phyloP scores from a whole-genome alignment of 2,329 filamentous ascomycete genomes.

The Alternaria brassicae region DNA sequence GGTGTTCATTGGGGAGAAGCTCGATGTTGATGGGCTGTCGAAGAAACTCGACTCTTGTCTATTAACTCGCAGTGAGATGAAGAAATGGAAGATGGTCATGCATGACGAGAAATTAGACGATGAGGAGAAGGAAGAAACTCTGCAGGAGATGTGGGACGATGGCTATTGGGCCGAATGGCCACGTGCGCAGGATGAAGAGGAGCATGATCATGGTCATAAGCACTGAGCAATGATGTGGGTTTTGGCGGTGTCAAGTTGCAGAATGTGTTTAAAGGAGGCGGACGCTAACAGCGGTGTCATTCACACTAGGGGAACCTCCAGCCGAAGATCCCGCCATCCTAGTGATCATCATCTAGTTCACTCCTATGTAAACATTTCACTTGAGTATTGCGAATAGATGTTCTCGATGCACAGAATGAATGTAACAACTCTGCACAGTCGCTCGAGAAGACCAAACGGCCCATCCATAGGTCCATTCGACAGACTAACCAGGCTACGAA shows the following conservation, averaged over 20 bases:
- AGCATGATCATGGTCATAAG: slow-evolving; percentile 27
- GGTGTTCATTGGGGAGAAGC: slow-evolving; percentile 74
- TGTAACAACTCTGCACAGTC: background rate
- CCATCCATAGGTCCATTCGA: background rate
- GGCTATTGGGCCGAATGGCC: slow-evolving; percentile 63
- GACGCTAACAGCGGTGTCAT: slow-evolving; percentile 3
- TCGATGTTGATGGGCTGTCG: slow-evolving; percentile 62
- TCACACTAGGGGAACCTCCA: background rate
- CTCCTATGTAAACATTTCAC: background rate
- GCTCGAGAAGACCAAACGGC: background rate
- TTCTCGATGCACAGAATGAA: background rate
- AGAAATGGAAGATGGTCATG: slow-evolving; percentile 52
- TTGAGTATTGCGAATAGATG: background rate
- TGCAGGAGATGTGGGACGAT: slow-evolving; percentile 64
- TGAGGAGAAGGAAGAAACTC: slow-evolving; percentile 55
- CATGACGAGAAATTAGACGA: slow-evolving; percentile 32
- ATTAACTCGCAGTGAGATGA: slow-evolving; percentile 65
- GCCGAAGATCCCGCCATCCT: background rate
- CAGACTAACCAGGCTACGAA: background rate
- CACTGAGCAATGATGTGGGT: background rate
- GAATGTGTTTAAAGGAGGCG: background rate
- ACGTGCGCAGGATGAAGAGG: slow-evolving; percentile 44
- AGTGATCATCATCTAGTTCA: background rate
- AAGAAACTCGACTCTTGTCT: slow-evolving; percentile 66
- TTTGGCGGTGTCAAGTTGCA: background rate